Base-by-base conservation (phyloP, 805 yeast genomes). In the Saturnispora diversa region DNA sequence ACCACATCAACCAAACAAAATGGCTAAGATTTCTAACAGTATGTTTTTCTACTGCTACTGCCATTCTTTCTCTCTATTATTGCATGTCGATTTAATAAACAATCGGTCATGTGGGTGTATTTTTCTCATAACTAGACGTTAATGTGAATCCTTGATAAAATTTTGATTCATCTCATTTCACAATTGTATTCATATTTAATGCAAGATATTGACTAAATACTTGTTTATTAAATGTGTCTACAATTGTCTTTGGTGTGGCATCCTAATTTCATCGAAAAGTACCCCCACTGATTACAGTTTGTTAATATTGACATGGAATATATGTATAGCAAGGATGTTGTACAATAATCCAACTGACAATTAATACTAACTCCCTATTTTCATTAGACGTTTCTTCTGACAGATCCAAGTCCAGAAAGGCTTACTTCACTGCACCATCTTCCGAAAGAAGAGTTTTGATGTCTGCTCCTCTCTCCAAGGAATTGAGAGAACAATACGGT, bases 401-500 rank as follows among this genome's bases (percentile, higher is more conserved):
- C 68, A 92, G 98, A 80, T 84, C 94, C 72, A 92, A 92, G 83
- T 78, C 97, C 71, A 88, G 98, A 84, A 92, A 92, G 85, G 97
- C 97, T 72, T 84, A 92, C 83, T 92, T 92, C 90, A 76, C 75
- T 64, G 94, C 98, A 60, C 94, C 97, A 64, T 90, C 98, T 56
- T 82, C 90, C 58, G 85, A 75, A 65, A 85, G 97, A 76, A 85
- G 97, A 76, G 74, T 71, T 58, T 74, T 92, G 70, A 75, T 92
- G 81, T 84, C 97, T 64, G 97, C 98, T 69, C 97, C 97, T 64
- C 80, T 92, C 66, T 90, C 97, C 62, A 92, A 92, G 80, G 98
- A 92, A 77, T 84, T 92, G 73, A 83, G 94, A 70, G 94, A 82
- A 70, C 81, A 92, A 77, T 92, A 88, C 85, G 87, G 87, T 70